Conservation (phyloP, 2,329 filamentous ascomycete genomes). For the Fusarium sp. region DNA sequence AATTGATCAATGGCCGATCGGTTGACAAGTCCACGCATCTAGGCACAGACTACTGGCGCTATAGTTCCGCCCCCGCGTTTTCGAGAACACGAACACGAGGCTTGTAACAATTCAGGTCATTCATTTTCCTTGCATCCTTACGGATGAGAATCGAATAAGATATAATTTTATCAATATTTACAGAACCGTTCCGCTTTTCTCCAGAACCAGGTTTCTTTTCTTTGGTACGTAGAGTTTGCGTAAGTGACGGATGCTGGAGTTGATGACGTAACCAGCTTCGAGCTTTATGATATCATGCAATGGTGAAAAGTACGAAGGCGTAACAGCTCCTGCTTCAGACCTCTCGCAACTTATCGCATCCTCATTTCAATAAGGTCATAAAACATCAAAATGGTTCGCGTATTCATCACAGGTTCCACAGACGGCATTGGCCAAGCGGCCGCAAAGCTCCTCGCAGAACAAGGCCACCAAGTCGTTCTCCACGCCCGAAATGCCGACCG, state of each 20-base stretch:
- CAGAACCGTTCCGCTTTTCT: rapidly evolving
- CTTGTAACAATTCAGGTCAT: not conserved
- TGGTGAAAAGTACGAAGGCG: not conserved
- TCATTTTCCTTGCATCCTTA: not conserved
- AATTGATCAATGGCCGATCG: rapidly evolving
- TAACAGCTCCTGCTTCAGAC: no score
- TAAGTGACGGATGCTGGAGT: not conserved
- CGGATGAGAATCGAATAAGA: rapidly evolving
- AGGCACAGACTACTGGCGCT: rapidly evolving
- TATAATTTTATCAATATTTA: not conserved
- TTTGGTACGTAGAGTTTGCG: not conserved
- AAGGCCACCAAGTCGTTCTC: conserved; percentile 34
- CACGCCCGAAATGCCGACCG: conserved; percentile 38
- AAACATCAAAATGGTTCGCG: conserved; percentile 21
- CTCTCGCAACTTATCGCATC: not conserved
- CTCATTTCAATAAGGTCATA: rapidly evolving
- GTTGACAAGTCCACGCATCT: rapidly evolving
- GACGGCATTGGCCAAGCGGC: conserved; percentile 37
- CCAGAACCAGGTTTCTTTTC: not conserved
- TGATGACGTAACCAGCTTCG: conserved; percentile 14
- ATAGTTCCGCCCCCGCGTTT: not conserved
- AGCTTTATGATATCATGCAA: conserved; percentile 18
- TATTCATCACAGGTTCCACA: conserved; percentile 40
- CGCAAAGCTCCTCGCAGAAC: conserved; percentile 32
- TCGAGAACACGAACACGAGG: not conserved